Conservation (phyloP, 1,139 yeast genomes). For the Geotrichum candidum region DNA sequence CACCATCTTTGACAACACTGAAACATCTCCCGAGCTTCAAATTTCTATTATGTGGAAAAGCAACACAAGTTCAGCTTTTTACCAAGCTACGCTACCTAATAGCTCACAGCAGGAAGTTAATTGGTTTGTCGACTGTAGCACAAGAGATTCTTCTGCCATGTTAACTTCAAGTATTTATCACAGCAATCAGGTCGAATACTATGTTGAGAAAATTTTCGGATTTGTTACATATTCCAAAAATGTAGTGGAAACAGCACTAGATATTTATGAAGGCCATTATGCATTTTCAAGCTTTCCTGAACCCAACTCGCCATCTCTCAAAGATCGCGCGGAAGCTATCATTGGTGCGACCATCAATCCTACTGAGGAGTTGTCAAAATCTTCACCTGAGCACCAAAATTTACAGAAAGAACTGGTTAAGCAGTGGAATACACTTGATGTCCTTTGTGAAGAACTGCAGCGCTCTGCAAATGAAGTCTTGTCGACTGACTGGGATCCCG, state of each 20-base stretch:
- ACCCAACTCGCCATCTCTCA: background rate
- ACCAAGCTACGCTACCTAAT: conserved; percentile 21
- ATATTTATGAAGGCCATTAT: conserved; percentile 35
- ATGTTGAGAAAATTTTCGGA: conserved; percentile 43
- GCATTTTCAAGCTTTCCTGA: conserved; percentile 6
- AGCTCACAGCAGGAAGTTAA: background rate
- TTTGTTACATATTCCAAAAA: conserved; percentile 43
- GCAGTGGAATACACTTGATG: conserved; percentile 56
- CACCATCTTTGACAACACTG: conserved; percentile 12
- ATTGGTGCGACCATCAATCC: conserved; percentile 28
- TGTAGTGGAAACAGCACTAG: conserved; percentile 42
- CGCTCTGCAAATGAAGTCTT: conserved; percentile 54
- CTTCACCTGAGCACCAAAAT: conserved; percentile 13
- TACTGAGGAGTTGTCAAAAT: conserved; percentile 15
- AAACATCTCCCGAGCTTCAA: conserved; percentile 24
- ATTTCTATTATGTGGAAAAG: conserved; percentile 56
- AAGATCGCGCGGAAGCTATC: background rate
- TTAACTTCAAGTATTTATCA: conserved; percentile 7
- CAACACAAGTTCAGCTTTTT: conserved; percentile 49
- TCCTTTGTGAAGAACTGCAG: conserved; percentile 61
- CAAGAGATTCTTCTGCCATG: conserved; percentile 5
- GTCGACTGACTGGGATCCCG: conserved; percentile 33
- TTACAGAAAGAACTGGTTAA: conserved; percentile 27
- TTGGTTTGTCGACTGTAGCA: conserved; percentile 14
- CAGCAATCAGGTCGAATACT: conserved; percentile 36